Evolutionary conservation across 352 stramenopile species (phyloP), one percentile per base, ranked within the genome.

Genomic region (Pythium aristosporum): DNA sequence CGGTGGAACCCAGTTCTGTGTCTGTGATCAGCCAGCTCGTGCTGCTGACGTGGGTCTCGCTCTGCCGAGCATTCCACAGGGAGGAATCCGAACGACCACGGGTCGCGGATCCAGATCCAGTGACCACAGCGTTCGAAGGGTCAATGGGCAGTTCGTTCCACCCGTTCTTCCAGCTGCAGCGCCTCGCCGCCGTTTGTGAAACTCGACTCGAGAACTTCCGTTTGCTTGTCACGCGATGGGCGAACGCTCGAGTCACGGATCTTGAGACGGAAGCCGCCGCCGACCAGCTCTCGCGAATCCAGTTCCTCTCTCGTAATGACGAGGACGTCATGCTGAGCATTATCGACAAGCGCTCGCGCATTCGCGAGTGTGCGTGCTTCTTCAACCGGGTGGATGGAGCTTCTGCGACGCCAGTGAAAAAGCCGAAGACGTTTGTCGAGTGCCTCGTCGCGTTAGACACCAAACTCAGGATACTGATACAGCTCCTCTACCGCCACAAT

Each of bases 101-200:
- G 25, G 3, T 30, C 25, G 25, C 32, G 5, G 28, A 50, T 2
- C 28, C 10, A 28, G 39, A 30, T 0, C 5, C 18, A 20, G 18
- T 61, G 15, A 12, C 65, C 1, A 15, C 28, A 9, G 4, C 36
- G 32, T 66, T 69, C 50, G 51, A 65, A 49, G 20, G 21, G 2
- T 20, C 7, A 5, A 39, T 69, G 5, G 43, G 55, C 0, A 79
- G 75, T 57, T 87, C 79, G 0, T 90, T 88, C 57, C 81, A 90
- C 43, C 79, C 81, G 56, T 86, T 86, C 34, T 68, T 78, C 43
- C 72, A 83, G 13, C 71, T 90, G 1, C 57, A 75, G 37, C 73
- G 77, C 1, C 52, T 63, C 20, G 34, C 79, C 0, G 60, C 21
- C 10, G 18, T n/a, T 0, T 61, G 61, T 21, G 42, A 72, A 8